Evolutionary conservation across 2,329 filamentous ascomycete species (phyloP).

Genomic region (Karstenula rhodostoma): DNA sequence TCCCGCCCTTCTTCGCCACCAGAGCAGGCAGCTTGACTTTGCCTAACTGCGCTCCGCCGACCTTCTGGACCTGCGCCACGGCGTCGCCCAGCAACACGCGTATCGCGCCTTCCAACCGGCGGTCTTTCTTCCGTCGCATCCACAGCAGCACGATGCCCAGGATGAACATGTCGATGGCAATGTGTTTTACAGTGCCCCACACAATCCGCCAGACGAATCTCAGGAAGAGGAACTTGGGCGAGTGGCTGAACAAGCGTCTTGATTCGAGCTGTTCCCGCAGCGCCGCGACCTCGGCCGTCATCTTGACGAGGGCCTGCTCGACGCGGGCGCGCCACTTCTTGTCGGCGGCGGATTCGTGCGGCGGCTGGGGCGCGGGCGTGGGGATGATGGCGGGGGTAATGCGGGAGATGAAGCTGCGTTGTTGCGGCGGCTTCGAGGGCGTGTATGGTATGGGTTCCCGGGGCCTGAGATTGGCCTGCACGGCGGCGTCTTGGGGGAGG

Average conservation of each 20-base stretch:
- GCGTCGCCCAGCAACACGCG: constrained; percentile 66
- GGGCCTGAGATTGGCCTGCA: constrained; percentile 23
- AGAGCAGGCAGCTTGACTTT: constrained; percentile 36
- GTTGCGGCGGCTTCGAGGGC: constrained; percentile 18
- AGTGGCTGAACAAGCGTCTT: constrained; percentile 73
- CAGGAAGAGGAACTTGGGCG: constrained; percentile 68
- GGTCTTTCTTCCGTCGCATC: constrained; percentile 75
- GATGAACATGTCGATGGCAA: constrained; percentile 74
- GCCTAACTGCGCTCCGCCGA: constrained; percentile 36
- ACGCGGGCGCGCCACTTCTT: constrained; percentile 80
- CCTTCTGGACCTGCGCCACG: constrained; percentile 48
- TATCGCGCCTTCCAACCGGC: constrained; percentile 76
- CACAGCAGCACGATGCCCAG: constrained; percentile 73
- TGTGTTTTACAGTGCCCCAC: constrained; percentile 75
- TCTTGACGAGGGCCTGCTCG: constrained; percentile 83
- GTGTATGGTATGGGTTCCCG: constrained; percentile 22
- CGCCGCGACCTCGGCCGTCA: constrained; percentile 92
- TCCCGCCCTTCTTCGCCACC: constrained; percentile 25
- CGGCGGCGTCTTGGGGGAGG: constrained; percentile 38
- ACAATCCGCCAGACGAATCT: constrained; percentile 72
- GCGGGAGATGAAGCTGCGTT: constrained; percentile 23
- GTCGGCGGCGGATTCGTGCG: constrained; percentile 43
- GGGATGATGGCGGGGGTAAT: constrained; percentile 18
- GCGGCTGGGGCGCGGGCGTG: constrained; percentile 22
- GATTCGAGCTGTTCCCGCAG: constrained; percentile 88